Evolutionary conservation across 23 red algal species (phyloP), one percentile per base, ranked within the genome.

Genomic region (Cyanidiococcus yangmingshanensis): DNA sequence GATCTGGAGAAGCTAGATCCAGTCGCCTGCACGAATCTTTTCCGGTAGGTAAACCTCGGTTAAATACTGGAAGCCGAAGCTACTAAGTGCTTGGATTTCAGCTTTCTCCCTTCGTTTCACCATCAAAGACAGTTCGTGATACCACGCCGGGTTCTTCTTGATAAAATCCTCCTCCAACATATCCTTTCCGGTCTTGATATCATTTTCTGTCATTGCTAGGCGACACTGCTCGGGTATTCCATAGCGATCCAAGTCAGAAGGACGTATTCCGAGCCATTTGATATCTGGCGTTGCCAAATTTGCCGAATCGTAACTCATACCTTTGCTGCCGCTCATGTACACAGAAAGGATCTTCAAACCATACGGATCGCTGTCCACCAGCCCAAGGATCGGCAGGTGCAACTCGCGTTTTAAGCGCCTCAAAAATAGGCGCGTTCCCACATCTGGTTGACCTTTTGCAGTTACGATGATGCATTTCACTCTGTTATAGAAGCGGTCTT

Each of bases 131-230:
- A 95, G 83, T 68, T 95, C 90, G 17, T 77, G 76, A 29, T 79
- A 79, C 90, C 90, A 95, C 1, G 79, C 85, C 1, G 77, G 75
- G 54, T 90, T 95, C 82, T 89, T 95, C 39, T 74, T 84, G 54
- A 95, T 95, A 58, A 95, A 95, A 3, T 95, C 90, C 68, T 95
- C 90, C 67, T 95, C 71, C 67, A 95, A 58, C 41, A 95, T 68
- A 39, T 89, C 85, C 54, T 95, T 95, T 58, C 90, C 90, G n/a
- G 90, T 95, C 86, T 89, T 89, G 57, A 95, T 84, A 83, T 95
- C 90, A 58, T 84, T 76, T 50, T 89, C 90, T 12, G 85, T 89
- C 85, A 95, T 89, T 17, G 85, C 76, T 58, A 95, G 76, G 21
- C 90, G 83, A 75, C 90, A 95, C 83, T 87, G 84, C 40, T 95